Base-by-base conservation (phyloP, 345 rosid species). In the Euphorbia tirucalli region DNA sequence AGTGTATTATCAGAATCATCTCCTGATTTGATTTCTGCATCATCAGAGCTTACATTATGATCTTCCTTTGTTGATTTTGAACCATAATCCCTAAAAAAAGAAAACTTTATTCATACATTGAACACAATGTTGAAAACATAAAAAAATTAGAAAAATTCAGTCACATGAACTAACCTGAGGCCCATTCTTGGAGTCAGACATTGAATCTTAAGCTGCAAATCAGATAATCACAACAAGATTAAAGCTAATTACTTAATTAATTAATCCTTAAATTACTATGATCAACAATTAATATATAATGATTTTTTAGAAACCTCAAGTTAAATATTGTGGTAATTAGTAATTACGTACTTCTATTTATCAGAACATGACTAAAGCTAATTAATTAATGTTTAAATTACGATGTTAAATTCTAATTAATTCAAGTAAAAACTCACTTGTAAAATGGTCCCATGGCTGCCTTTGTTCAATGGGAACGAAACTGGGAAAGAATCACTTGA, bases 381-480 rank as follows among this genome's bases (percentile, higher is more conserved):
- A 41, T 5, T 41, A 41, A 6, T 41, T 41, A 41, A 41, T 7
- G 10, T 41, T 41, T 41, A 41, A 41, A 4, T 41, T 41, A 41
- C 44, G 10, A 41, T 5, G 44, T 4, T 41, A 41, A 41, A 41
- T 11, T 41, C 44, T 41, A 41, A 10, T 10, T 41, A 41, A 25
- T 16, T 21, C 9, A 3, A 61, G 7, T 32, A 61, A 24, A 7
- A 46, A 77, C 88, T 80, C 24, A 85, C 93, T 69, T 86, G 90
- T 57, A 88, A 72, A 61, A 59, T 30, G 32, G 93, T 88, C 61
- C 83, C 87, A 22, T 79, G 69, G 70, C 68, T 83, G 71, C 90
- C 80, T 50, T 78, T 85, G 57, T 82, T 85, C 83, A 88, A 71
- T 5, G 89, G 87, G 30, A 86, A 65, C 60, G 93, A 86, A 78